Conservation (phyloP, 2,329 filamentous ascomycete genomes). For the Aspergillus ochraceoroseus region DNA sequence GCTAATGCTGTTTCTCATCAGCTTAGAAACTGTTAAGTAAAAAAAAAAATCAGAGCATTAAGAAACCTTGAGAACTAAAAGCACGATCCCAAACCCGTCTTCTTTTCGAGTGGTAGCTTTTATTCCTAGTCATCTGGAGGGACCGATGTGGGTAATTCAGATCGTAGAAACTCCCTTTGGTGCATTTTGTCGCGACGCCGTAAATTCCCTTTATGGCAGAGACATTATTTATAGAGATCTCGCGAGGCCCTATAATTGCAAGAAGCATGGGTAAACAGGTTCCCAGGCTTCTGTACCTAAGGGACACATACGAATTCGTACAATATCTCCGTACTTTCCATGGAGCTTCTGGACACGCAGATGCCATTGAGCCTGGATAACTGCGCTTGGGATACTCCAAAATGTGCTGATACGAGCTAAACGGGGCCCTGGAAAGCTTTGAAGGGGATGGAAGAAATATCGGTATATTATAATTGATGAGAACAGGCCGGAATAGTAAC, state of each 20-base stretch:
- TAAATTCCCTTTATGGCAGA: slow-evolving; percentile 8
- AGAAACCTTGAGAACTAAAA: slow-evolving; percentile 9
- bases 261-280: neutral
- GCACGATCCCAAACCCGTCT: slow-evolving; percentile 13
- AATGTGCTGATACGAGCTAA: slow-evolving; percentile 4
- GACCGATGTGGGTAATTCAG: slow-evolving; percentile 10
- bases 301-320: slow-evolving; percentile 12
- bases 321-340: slow-evolving; percentile 8
- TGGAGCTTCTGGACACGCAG: slow-evolving; percentile 9
- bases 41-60: no score
- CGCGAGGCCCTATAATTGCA: slow-evolving; percentile 7
- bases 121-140: slow-evolving; percentile 13
- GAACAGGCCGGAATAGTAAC: neutral
- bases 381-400: slow-evolving; percentile 1
- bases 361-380: slow-evolving; percentile 8
- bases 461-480: slow-evolving; percentile 11
- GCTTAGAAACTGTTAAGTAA: no score
- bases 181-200: slow-evolving; percentile 7
- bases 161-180: slow-evolving; percentile 13
- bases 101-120: slow-evolving; percentile 8
- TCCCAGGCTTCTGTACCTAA: no score
- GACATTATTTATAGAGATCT: slow-evolving; percentile 12
- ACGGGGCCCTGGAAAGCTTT: slow-evolving; percentile 3
- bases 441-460: slow-evolving; percentile 7
- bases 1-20: slow-evolving; percentile 2